These are phyloP conservation scores for Mrakia blollopis DNA, from an alignment of 768 basidiomycete species.

Conservation along the genomic window DNA sequence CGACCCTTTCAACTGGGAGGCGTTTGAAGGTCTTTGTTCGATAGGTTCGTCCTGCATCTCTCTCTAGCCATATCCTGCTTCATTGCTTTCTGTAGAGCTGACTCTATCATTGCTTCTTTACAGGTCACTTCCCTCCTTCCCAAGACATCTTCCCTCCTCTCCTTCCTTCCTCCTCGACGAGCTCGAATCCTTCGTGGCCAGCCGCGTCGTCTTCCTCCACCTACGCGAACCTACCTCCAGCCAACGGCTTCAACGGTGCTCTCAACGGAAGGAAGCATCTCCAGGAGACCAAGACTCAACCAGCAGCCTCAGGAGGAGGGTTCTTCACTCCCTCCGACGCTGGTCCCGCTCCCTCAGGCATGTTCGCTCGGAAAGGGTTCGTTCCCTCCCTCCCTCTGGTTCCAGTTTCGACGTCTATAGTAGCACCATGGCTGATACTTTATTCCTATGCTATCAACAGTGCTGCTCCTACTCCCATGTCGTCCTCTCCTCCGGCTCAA, in stretches of 20 bases:
- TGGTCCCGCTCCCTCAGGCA: background rate
- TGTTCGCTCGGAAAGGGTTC: slow-evolving; percentile 7
- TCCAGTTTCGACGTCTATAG: no score
- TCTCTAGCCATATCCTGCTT: background rate
- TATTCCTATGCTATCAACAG: background rate
- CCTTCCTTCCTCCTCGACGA: background rate
- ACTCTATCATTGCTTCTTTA: slow-evolving; percentile 23
- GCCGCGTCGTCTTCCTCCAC: background rate
- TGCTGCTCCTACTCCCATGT: slow-evolving; percentile 9
- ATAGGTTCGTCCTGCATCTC: slow-evolving; percentile 53
- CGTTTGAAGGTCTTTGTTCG: slow-evolving; percentile 78
- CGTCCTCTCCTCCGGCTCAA: slow-evolving; percentile 14
- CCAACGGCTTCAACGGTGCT: background rate
- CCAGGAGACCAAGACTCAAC: slow-evolving; percentile 17
- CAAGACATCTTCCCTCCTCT: slow-evolving; percentile 17
- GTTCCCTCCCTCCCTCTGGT: background rate
- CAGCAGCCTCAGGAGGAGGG: slow-evolving; percentile 17
- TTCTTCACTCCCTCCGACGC: slow-evolving; percentile 24
- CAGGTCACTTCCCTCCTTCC: background rate
- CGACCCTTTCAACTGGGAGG: slow-evolving; percentile 85
- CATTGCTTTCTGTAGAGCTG: no score
- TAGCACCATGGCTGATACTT: no score
- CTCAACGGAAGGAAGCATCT: slow-evolving; percentile 10
- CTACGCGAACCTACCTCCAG: background rate
- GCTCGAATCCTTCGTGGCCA: slow-evolving; percentile 13